Base-by-base conservation (phyloP, 129 eudicot genomes). In the Flaveria sonorensis region DNA sequence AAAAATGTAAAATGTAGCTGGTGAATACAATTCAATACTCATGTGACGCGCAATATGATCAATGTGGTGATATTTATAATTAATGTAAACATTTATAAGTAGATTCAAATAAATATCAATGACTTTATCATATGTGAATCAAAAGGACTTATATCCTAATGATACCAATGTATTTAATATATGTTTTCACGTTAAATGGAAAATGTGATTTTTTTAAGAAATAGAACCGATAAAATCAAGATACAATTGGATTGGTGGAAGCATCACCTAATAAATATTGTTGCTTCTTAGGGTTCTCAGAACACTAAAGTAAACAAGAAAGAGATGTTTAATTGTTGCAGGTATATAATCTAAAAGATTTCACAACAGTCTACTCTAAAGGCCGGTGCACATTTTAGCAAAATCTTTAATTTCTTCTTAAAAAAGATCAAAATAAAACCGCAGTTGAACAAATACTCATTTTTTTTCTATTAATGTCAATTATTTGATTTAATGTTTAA, bases 381-480 rank as follows among this genome's bases (percentile, higher is more conserved):
- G 43, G 15, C 39, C 13, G 10, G 1, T 16, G 65, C 73, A 64
- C 80, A 63, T 76, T 77, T 51, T 10, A 4, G 74, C 81, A 76
- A 76, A 66, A 65, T 76, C 81, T 48, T 76, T 53, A 56, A 68
- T 77, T 77, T 52, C 74, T 21, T 20, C 66, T 13, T n/a, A 67
- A 67, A 66, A 52, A 32, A 62, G 6, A 68, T 68, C 67, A 76
- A 77, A 50, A 32, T 66, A 36, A 16, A 71, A 51, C 73, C 1
- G 15, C 50, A 36, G 60, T 15, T 50, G 23, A 20, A 36, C 45
- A 77, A 66, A 67, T 67, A 24, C 57, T 52, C 10, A 51, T 36
- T 20, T 51, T 53, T 73, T 66, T 69, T 76, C 68, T 68, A 46
- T 19, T 26, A 26, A 26, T 3, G n/a, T n/a, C 21, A 36, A 7